Percentiles rank a stretch among this genome's conserved stretches.
These are phyloP conservation scores for Lentithecium fluviatile DNA, from an alignment of 495 filamentous ascomycete species.

Conservation along the genomic window DNA sequence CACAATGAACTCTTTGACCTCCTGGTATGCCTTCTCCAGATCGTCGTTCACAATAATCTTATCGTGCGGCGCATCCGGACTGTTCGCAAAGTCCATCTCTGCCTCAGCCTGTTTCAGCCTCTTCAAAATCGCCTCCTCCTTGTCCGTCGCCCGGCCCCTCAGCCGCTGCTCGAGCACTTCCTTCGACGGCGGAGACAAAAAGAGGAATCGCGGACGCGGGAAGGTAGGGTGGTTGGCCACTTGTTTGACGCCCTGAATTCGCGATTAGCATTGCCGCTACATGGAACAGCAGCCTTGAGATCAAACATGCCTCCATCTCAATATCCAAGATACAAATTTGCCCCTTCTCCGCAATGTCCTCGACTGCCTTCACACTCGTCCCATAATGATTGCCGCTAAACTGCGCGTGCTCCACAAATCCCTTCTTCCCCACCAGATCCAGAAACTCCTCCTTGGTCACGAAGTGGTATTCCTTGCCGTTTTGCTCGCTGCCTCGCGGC, in stretches of 20 bases:
- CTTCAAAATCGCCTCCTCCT: constrained; percentile 71
- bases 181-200: constrained; percentile 76
- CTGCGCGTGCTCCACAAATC: constrained; percentile 85
- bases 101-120: constrained; percentile 72
- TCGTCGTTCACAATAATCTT: constrained; percentile 87
- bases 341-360: constrained; percentile 67
- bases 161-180: constrained; percentile 73
- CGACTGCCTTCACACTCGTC: constrained; percentile 73
- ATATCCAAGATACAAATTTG: constrained; percentile 76
- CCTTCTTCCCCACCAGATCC: constrained; percentile 62
- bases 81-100: constrained; percentile 78
- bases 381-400: constrained; percentile 91
- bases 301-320: constrained; percentile 73
- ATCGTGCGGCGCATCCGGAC: constrained; percentile 69
- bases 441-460: constrained; percentile 67
- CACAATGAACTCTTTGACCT: constrained; percentile 63
- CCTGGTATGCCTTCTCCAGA: constrained; percentile 75
- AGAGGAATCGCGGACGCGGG: constrained; percentile 72
- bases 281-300: not conserved
- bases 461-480: constrained; percentile 83
- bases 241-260: constrained; percentile 80
- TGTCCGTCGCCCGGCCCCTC: constrained; percentile 80
- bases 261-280: constrained; percentile 13
- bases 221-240: constrained; percentile 71
- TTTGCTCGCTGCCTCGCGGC: constrained; percentile 71